Percentiles rank a stretch among this genome's conserved stretches.
Evolutionary conservation across 148 eudicot genomes (phyloP).

Genomic region (Linanthus parryae): DNA sequence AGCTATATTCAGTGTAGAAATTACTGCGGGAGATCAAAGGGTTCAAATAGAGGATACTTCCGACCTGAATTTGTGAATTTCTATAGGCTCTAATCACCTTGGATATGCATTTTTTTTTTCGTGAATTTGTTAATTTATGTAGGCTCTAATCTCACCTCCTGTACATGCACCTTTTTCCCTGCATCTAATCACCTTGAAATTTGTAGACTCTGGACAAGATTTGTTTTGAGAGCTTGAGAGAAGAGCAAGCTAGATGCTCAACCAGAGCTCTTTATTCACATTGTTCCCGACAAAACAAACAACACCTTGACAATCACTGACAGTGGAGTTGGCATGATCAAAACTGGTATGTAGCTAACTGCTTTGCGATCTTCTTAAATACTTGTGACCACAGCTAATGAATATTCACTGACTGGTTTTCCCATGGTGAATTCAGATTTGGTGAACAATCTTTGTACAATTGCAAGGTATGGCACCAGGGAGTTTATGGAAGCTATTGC

Average conservation of each 20-base stretch:
- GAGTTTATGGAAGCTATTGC: constrained; percentile 94
- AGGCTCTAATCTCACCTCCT: too few species aligned
- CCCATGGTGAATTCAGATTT: constrained; percentile 32
- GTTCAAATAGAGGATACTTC: too few species aligned
- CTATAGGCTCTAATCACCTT: too few species aligned
- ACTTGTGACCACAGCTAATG: too few species aligned
- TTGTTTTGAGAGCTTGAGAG: constrained; percentile 74
- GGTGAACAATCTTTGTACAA: constrained; percentile 94
- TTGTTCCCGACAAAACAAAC: constrained; percentile 78
- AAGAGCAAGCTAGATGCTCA: constrained; percentile 87
- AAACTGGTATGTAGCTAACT: constrained; percentile 73
- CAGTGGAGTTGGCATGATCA: constrained; percentile 87
- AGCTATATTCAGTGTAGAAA: too few species aligned
- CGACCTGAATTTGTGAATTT: too few species aligned
- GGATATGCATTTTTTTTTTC: too few species aligned
- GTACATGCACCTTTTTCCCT: too few species aligned
- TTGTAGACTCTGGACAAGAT: constrained; percentile 83
- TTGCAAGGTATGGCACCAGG: constrained; percentile 89
- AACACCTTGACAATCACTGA: constrained; percentile 80
- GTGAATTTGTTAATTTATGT: too few species aligned
- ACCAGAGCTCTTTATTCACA: constrained; percentile 77
- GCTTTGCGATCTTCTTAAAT: too few species aligned
- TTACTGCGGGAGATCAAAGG: too few species aligned
- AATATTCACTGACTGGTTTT: neutral
- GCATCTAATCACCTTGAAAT: too few species aligned